These are phyloP conservation scores for Alnus rubra DNA, from an alignment of 306 rosid species.

Conservation along the genomic window DNA sequence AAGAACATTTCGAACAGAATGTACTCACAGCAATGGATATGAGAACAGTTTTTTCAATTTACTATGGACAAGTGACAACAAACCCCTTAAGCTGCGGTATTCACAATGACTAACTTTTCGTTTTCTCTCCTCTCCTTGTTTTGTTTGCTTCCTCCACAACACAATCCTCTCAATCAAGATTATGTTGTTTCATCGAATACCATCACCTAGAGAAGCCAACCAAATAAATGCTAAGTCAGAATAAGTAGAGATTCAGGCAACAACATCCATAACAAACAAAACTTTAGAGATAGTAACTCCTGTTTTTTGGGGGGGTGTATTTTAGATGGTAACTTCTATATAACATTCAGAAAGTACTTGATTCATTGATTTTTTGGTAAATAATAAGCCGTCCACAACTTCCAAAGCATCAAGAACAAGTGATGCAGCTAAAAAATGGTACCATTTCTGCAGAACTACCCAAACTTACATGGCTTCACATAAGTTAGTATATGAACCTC, in stretches of 20 bases:
- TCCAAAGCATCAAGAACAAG: background rate
- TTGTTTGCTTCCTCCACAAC: constrained; percentile 56
- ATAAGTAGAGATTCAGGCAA: background rate
- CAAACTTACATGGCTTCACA: background rate
- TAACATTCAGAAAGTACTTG: background rate
- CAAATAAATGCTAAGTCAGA: background rate
- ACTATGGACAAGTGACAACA: constrained; percentile 37
- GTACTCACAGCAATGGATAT: constrained; percentile 38
- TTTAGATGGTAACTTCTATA: background rate
- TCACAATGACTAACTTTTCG: constrained; percentile 43
- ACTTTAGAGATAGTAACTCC: background rate
- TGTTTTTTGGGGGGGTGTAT: too few species aligned
- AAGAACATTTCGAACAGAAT: constrained; percentile 21
- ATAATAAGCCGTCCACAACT: background rate
- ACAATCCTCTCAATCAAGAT: constrained; percentile 38
- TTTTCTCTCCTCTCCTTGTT: constrained; percentile 32
- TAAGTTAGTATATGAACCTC: background rate
- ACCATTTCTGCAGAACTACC: constrained; percentile 4
- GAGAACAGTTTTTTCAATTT: constrained; percentile 35
- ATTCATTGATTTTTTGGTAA: background rate
- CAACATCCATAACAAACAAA: background rate
- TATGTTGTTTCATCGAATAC: constrained; percentile 79
- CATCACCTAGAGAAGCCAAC: constrained; percentile 60
- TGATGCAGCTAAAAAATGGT: background rate
- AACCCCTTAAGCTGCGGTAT: constrained; percentile 47